Base-by-base conservation (phyloP, 129 eudicot genomes). In the Flaveria bidentis region DNA sequence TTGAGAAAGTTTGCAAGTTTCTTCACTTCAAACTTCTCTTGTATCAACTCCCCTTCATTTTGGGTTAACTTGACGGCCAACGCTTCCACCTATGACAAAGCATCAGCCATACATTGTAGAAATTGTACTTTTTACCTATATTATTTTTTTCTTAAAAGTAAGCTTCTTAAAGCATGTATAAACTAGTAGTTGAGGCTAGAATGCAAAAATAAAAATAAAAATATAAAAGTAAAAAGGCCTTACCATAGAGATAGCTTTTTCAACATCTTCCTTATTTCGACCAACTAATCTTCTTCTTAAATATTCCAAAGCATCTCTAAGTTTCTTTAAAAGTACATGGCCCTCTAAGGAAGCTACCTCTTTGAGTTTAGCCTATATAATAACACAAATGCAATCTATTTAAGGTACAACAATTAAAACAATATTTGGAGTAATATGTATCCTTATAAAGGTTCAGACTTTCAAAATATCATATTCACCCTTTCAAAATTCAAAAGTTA, bases 31-130 rank as follows among this genome's bases (percentile, higher is more conserved):
- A 83, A 89, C 79, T 91, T 95, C 88, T 95, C 99, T 64, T 95
- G 99, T 78, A 95, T 91, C 65, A 95, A 85, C 79, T 95, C 99
- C 80, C 99, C 99, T 84, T 95, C 99, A 36, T 91, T 86, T 78
- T 95, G 97, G 50, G 99, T 95, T 85, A 95, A 72, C 84, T 95
- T 87, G 3, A 95, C 96, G 4, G 99, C 99, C 90, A 95, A 87
- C n/a, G 97, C 97, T 79, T 91, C 99, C 78, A 95, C 99, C 99
- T 95, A 85, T 12, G 69, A 67, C 56, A 71, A 20, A 20, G 60
- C 18, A 79, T 42, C 25, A 26, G 65, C 30, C 22, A 49, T 28
- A 47, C 16, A 17, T 33, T 39, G 12, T 63, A 33, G n/a, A 72
- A 53, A n/a, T 4, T 47, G 18, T 10, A 68, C 58, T 14, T 20